Evolutionary conservation across 352 stramenopile genomes (phyloP).

Genomic region (Phytopythium mirpurense): DNA sequence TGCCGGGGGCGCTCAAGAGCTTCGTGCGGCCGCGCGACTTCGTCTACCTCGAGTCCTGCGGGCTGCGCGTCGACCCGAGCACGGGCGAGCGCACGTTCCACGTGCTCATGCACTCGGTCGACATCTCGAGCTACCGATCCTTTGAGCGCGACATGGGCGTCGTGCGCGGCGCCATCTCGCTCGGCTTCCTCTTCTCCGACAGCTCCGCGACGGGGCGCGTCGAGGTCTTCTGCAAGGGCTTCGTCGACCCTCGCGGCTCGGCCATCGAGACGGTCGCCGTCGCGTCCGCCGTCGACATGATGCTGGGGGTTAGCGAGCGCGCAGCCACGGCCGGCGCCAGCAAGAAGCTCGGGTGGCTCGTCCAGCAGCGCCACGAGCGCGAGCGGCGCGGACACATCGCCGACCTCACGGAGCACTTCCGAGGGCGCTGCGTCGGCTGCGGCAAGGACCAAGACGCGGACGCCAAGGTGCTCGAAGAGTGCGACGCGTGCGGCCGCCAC

Average conservation of each 20-base stretch:
- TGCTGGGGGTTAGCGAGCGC: conserved; percentile 18
- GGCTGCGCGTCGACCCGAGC: conserved; percentile 18
- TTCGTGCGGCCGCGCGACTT: conserved; percentile 30
- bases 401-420: not conserved
- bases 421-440: not conserved
- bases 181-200: conserved; percentile 29
- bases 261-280: conserved; percentile 17
- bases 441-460: not conserved
- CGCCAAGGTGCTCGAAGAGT: not conserved
- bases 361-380: not conserved
- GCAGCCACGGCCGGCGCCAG: conserved; percentile 13
- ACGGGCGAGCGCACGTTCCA: conserved; percentile 22
- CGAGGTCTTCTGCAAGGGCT: conserved; percentile 34
- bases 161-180: conserved; percentile 27
- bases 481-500: conserved; percentile 1
- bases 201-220: conserved; percentile 3
- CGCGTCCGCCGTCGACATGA: conserved; percentile 12
- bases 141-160: conserved; percentile 14
- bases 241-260: conserved; percentile 24
- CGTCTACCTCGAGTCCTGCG: conserved; percentile 39
- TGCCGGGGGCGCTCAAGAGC: conserved; percentile 20
- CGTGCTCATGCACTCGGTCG: conserved; percentile 31
- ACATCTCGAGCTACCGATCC: conserved; percentile 14
- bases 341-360: conserved; percentile 30
- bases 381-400: conserved; percentile 5